Evolutionary conservation across 2,329 filamentous ascomycete species (phyloP).

Genomic region (Cercospora beticola): DNA sequence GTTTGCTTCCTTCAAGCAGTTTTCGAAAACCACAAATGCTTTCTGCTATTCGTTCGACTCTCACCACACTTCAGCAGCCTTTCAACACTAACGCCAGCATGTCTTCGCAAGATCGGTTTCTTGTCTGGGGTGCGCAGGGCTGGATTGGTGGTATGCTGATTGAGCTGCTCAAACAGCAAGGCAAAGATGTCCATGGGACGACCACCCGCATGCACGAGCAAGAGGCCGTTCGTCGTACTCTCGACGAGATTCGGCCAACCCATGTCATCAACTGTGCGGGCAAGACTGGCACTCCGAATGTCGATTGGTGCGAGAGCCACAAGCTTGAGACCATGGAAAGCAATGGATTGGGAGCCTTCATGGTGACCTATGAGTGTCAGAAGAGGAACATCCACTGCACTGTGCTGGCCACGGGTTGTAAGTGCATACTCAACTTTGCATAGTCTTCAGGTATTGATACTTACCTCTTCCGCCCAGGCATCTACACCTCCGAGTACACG

Average conservation of each 20-base stretch:
- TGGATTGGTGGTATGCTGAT: slow-evolving; percentile 65
- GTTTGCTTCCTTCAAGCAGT: neutral
- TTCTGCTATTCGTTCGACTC: slow-evolving; percentile 12
- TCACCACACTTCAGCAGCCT: neutral
- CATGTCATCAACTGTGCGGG: slow-evolving; percentile 67
- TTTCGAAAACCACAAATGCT: neutral
- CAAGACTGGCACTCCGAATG: slow-evolving; percentile 65
- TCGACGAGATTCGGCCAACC: slow-evolving; percentile 61
- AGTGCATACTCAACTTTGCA: neutral
- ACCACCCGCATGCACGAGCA: slow-evolving; percentile 66
- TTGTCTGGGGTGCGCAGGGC: slow-evolving; percentile 65
- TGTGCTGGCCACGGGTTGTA: slow-evolving; percentile 66
- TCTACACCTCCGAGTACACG: slow-evolving; percentile 30
- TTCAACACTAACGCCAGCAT: slow-evolving; percentile 4
- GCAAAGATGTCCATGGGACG: slow-evolving; percentile 61
- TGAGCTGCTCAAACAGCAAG: slow-evolving; percentile 57
- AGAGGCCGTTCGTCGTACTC: slow-evolving; percentile 56
- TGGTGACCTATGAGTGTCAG: slow-evolving; percentile 62
- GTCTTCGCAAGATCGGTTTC: slow-evolving; percentile 47
- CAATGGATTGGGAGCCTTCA: slow-evolving; percentile 66
- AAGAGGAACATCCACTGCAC: slow-evolving; percentile 61
- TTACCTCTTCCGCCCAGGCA: slow-evolving; percentile 21
- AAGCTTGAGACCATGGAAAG: slow-evolving; percentile 66
- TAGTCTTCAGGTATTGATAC: neutral
- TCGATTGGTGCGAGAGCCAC: slow-evolving; percentile 71